Conservation (phyloP, 371 early-diverging fungal genomes). For the Zychaea mexicana region DNA sequence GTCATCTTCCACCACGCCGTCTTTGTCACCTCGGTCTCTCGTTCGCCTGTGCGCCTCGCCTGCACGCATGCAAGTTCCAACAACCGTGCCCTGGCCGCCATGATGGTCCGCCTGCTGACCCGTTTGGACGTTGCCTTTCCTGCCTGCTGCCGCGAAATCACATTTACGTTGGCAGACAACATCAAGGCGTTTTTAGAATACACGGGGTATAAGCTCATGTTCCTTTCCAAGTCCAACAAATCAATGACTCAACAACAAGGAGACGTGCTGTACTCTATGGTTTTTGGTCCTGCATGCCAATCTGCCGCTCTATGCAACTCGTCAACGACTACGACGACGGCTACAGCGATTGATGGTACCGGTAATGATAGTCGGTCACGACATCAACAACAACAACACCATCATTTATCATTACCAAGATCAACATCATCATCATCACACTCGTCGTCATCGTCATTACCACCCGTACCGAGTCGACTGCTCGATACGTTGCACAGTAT, state of each 20-base stretch:
- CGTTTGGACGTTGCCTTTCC: constrained; percentile 41
- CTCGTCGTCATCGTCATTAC: neutral
- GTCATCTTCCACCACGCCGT: constrained; percentile 50
- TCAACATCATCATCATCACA: constrained; percentile 2
- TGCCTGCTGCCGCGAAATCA: constrained; percentile 44
- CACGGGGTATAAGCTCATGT: constrained; percentile 43
- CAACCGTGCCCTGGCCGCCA: constrained; percentile 35
- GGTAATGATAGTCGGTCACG: no score
- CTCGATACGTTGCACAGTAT: constrained; percentile 33
- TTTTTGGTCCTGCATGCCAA: constrained; percentile 17
- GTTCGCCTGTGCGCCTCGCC: constrained; percentile 20
- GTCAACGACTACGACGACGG: neutral
- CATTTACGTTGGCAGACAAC: constrained; percentile 49
- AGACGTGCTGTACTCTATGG: neutral
- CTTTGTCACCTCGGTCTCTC: constrained; percentile 39
- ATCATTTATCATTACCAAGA: neutral
- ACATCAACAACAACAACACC: constrained; percentile 6
- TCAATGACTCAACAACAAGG: constrained; percentile 6
- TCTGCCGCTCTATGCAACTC: neutral
- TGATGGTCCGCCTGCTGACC: constrained; percentile 38
- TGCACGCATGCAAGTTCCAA: constrained; percentile 25
- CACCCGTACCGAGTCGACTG: neutral
- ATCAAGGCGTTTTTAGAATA: constrained; percentile 53
- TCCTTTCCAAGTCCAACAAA: constrained; percentile 1
- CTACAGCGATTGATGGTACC: no score